Conservation (phyloP, 495 filamentous ascomycete species). For the Neurospora sp. region DNA sequence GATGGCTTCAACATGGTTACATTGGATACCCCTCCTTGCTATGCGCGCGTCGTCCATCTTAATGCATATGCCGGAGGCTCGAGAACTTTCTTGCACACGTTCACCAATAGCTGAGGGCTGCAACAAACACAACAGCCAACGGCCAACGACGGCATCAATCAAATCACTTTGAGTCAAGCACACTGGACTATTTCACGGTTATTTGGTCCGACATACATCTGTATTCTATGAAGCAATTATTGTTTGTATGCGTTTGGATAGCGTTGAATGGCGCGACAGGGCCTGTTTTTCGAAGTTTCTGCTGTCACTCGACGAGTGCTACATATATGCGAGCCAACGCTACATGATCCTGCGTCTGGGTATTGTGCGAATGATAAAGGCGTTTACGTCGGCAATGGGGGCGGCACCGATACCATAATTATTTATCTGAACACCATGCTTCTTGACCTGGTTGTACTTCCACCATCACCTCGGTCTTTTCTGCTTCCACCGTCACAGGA, state of each 20-base stretch:
- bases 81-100: not conserved
- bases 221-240: not conserved
- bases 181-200: not conserved
- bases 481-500: too few relatives aligned
- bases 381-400: not conserved
- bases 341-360: not conserved
- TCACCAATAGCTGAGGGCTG: not conserved
- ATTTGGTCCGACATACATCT: not conserved
- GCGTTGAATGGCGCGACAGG: not conserved
- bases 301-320: not conserved
- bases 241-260: not conserved
- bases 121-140: not conserved
- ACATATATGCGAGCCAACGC: not conserved
- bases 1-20: too few relatives aligned
- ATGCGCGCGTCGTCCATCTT: not conserved
- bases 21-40: too few relatives aligned
- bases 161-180: not conserved
- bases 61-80: not conserved
- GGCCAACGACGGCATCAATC: not conserved
- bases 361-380: not conserved
- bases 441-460: too few relatives aligned
- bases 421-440: not conserved
- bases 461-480: too few relatives aligned
- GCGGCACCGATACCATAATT: not conserved
- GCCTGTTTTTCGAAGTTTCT: not conserved